These are phyloP conservation scores for Neurospora sp. DNA, from an alignment of 495 filamentous ascomycete species.

Conservation along the genomic window DNA sequence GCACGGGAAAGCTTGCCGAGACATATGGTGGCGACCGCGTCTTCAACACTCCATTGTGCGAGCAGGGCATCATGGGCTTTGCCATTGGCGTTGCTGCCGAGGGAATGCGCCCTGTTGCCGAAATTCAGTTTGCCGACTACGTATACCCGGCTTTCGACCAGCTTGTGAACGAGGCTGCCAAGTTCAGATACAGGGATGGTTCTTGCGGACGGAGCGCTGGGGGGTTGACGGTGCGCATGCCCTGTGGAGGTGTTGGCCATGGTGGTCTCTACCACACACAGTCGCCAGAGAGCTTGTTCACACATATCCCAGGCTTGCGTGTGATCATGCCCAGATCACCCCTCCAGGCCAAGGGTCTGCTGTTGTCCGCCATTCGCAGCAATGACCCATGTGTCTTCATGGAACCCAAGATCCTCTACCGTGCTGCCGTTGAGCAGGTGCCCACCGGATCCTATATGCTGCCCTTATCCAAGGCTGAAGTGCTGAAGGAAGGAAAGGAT, in stretches of 20 bases:
- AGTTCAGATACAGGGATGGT: slow-evolving; percentile 82
- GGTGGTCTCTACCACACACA: slow-evolving; percentile 94
- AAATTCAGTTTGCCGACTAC: slow-evolving; percentile 98
- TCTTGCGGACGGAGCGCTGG: slow-evolving; percentile 55
- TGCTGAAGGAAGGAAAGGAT: slow-evolving; percentile 74
- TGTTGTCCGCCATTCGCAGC: slow-evolving; percentile 69
- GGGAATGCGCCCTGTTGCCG: slow-evolving; percentile 87
- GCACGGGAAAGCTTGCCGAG: slow-evolving; percentile 79
- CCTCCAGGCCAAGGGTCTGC: slow-evolving; percentile 81
- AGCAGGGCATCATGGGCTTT: slow-evolving; percentile 93
- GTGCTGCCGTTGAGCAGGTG: slow-evolving; percentile 91
- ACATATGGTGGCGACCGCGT: slow-evolving; percentile 82
- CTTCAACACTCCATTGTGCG: slow-evolving; percentile 91
- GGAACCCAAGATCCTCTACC: slow-evolving; percentile 93
- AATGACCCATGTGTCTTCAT: slow-evolving; percentile 92
- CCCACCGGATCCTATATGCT: slow-evolving; percentile 73
- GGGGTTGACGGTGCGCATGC: slow-evolving; percentile 87
- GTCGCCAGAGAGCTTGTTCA: slow-evolving; percentile 85
- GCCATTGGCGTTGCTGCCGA: slow-evolving; percentile 82
- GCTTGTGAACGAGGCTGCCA: slow-evolving; percentile 93
- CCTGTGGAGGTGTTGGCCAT: slow-evolving; percentile 89
- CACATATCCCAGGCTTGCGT: slow-evolving; percentile 79
- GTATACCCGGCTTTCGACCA: slow-evolving; percentile 96
- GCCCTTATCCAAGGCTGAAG: slow-evolving; percentile 79
- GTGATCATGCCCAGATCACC: slow-evolving; percentile 89